Evolutionary conservation across 2,329 filamentous ascomycete genomes (phyloP).

Genomic region (Raffaelea arxii): DNA sequence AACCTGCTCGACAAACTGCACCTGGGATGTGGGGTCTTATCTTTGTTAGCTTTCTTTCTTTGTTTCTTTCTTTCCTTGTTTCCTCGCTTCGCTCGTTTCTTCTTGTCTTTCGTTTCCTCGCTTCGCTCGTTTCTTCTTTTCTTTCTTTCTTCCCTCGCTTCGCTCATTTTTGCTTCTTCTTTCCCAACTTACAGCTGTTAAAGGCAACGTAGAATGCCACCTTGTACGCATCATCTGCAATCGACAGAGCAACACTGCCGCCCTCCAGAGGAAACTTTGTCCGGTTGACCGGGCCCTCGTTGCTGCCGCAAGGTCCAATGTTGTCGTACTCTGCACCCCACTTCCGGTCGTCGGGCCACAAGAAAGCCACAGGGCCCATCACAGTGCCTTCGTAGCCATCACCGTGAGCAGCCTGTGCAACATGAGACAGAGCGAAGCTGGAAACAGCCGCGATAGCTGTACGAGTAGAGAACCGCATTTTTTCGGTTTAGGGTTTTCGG

Average conservation of each 20-base stretch:
- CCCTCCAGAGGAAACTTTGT: conserved; percentile 36
- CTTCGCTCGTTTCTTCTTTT: too few relatives aligned
- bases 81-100: too few relatives aligned
- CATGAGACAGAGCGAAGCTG: background rate
- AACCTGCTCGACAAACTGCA: conserved; percentile 21
- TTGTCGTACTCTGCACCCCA: conserved; percentile 42
- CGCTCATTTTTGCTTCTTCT: too few relatives aligned
- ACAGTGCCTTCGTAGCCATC: conserved; percentile 19
- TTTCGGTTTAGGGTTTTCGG: background rate
- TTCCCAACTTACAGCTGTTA: conserved; percentile 30
- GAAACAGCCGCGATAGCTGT: background rate
- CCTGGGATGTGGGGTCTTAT: conserved; percentile 21
- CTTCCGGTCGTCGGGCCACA: conserved; percentile 41
- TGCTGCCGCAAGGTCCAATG: conserved; percentile 39
- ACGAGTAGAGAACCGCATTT: conserved; percentile 7
- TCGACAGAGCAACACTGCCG: conserved; percentile 9
- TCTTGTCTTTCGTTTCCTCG: too few relatives aligned
- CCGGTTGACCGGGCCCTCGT: conserved; percentile 31
- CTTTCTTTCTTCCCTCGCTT: too few relatives aligned
- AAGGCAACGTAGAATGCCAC: conserved; percentile 16
- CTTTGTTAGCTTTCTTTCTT: too few relatives aligned
- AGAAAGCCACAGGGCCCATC: conserved; percentile 45
- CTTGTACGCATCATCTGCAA: conserved; percentile 14
- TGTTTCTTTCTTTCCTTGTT: too few relatives aligned
- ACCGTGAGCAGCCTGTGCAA: conserved; percentile 13